Conservation (phyloP, 768 basidiomycete genomes). For the Rhizopogon vinicolor region DNA sequence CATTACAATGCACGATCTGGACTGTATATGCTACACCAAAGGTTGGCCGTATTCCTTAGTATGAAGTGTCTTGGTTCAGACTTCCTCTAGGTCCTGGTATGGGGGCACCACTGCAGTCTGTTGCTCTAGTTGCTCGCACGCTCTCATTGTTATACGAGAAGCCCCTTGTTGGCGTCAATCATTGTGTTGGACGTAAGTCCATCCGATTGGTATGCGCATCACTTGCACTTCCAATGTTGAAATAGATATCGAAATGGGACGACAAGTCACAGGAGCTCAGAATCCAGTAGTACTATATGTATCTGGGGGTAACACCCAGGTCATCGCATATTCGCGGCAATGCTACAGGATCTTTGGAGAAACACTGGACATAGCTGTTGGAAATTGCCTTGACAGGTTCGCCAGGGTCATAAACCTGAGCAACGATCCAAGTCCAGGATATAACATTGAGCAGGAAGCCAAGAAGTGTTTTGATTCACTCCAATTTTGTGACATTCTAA, state of each 20-base stretch:
- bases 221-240: not conserved
- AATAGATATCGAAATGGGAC: conserved; percentile 97
- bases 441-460: conserved; percentile 95
- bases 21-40: conserved; percentile 97
- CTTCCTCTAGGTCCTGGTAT: conserved; percentile 84
- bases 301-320: conserved; percentile 98
- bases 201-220: not conserved
- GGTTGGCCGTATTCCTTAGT: conserved; percentile 43
- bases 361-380: conserved; percentile 98
- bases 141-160: conserved; percentile 84
- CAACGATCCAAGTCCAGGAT: conserved; percentile 95
- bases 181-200: conserved; percentile 91
- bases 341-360: conserved; percentile 98
- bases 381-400: conserved; percentile 97
- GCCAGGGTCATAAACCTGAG: conserved; percentile 90
- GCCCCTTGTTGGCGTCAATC: conserved; percentile 96
- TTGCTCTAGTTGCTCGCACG: conserved; percentile 90
- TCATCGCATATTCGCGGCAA: conserved; percentile 97
- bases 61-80: not conserved
- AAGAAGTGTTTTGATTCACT: conserved; percentile 56
- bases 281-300: conserved; percentile 98
- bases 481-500: not conserved
- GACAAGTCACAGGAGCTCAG: conserved; percentile 88
- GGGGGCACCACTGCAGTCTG: conserved; percentile 95
- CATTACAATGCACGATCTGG: conserved; percentile 70